These are phyloP conservation scores for Penicillium lagena DNA, from an alignment of 495 filamentous ascomycete species.

Conservation along the genomic window DNA sequence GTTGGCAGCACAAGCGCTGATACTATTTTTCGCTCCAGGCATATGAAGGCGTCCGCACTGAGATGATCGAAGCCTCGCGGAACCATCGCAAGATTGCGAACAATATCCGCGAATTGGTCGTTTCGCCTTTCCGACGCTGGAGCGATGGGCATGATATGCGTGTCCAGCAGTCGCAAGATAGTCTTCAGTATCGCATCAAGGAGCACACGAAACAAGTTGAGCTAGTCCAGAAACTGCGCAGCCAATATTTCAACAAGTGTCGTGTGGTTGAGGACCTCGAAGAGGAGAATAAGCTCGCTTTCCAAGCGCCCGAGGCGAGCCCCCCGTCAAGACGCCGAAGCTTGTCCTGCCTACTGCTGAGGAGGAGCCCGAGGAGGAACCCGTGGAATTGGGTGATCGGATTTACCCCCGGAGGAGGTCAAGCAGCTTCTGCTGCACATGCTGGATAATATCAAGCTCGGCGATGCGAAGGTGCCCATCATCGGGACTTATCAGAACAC, in stretches of 20 bases:
- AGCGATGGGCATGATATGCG: constrained; percentile 88
- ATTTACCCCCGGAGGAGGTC: constrained; percentile 76
- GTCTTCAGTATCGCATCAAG: constrained; percentile 83
- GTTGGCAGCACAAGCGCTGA: background rate
- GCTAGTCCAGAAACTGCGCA: constrained; percentile 81
- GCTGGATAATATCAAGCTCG: constrained; percentile 76
- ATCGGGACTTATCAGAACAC: constrained; percentile 92
- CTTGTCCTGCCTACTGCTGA: constrained; percentile 51
- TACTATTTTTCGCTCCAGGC: constrained; percentile 48
- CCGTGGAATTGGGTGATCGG: constrained; percentile 85
- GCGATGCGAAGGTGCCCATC: constrained; percentile 91
- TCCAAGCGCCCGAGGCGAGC: constrained; percentile 71
- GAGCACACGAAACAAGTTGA: constrained; percentile 89
- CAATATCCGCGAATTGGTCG: constrained; percentile 92
- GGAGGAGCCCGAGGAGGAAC: constrained; percentile 62
- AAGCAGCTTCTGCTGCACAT: constrained; percentile 87
- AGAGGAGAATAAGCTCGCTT: constrained; percentile 96
- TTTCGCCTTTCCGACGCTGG: constrained; percentile 90
- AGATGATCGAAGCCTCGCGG: constrained; percentile 88
- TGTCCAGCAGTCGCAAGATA: constrained; percentile 88
- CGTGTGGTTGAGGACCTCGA: constrained; percentile 92
- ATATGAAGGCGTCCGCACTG: constrained; percentile 88
- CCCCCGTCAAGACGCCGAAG: constrained; percentile 49
- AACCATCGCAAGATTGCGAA: constrained; percentile 92
- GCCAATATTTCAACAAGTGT: constrained; percentile 98